phyloP scores from a whole-genome alignment of 371 early-diverging fungal species.

The Rhizopus stolonifer region DNA sequence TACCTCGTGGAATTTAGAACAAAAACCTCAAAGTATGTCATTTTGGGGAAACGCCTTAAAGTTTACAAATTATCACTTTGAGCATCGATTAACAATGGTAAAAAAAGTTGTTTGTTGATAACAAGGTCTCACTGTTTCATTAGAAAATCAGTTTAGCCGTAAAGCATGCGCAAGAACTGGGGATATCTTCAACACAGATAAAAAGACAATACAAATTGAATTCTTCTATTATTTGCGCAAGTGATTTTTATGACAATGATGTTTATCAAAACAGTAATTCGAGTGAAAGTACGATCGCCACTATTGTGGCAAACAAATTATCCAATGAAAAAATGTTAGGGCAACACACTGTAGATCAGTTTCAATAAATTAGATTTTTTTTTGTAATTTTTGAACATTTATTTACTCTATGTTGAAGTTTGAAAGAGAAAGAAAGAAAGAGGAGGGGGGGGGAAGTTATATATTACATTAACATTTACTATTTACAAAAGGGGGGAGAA shows the following conservation, averaged over 20 bases:
- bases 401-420: no score
- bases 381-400: background rate
- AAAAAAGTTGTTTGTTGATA: no score
- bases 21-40: constrained; percentile 29
- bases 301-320: no score
- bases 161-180: background rate
- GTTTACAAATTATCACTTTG: constrained; percentile 42
- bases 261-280: no score
- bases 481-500: background rate
- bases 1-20: constrained; percentile 39
- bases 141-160: constrained; percentile 19
- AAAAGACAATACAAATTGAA: background rate
- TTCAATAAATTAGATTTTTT: background rate
- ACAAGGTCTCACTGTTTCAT: no score
- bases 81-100: constrained; percentile 45
- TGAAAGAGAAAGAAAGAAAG: no score
- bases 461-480: background rate
- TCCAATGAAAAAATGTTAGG: constrained; percentile 1
- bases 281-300: no score
- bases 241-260: no score
- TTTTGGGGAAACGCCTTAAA: constrained; percentile 42
- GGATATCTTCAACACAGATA: background rate
- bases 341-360: constrained; percentile 2
- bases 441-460: no score
- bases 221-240: background rate